Evolutionary conservation across 2,329 filamentous ascomycete genomes (phyloP), one percentile per base, ranked within the genome.

Genomic region (Byssochlamys sp.): DNA sequence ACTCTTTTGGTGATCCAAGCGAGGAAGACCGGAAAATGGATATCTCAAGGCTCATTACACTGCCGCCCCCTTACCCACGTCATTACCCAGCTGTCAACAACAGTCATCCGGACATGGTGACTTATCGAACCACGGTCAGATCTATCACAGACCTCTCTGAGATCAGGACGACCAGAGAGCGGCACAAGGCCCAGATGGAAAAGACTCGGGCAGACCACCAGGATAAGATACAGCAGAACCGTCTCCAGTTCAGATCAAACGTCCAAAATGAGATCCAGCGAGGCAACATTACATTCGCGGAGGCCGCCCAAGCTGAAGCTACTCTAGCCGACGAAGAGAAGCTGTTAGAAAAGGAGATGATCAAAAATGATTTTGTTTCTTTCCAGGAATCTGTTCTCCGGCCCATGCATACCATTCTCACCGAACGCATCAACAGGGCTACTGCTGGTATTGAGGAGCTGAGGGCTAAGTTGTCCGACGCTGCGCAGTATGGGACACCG

Each of bases 11-110:
- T 7, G 19, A 59, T 12, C 55, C 64, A 35, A 59, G 59, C 25
- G 59, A 60, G 11, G 78, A 81, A 74, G 80, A 65, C 27, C 74
- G 73, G 25, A 84, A 84, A 58, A 76, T 97, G 2, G 92, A 99
- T 67, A 88, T 97, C 27, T 97, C 94, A 2, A 83, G 94, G 28
- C 83, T 99, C 1, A 88, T 99, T 3, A 96, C 94, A 0, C 79
- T 99, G 29, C 94, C 94, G 7, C 94, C 94, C 1, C 89, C 94
- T 1, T 97, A 95, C 70, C 94, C 94, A 1, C 86, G 92, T 6
- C 92, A 97, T 67, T 88, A 97, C 66, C 94, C 94, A 7, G 94
- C 94, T 0, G 89, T 97, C 14, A 96, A 95, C 71, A 99, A 97
- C 68, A 95, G 84, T 64, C 94, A 99, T 68, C 94, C 94, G 0